A percentile compares a stretch with the other conserved stretches of the same genome.
Conservation (phyloP, 176 grass and related monocot species). For the Themeda triandra region DNA sequence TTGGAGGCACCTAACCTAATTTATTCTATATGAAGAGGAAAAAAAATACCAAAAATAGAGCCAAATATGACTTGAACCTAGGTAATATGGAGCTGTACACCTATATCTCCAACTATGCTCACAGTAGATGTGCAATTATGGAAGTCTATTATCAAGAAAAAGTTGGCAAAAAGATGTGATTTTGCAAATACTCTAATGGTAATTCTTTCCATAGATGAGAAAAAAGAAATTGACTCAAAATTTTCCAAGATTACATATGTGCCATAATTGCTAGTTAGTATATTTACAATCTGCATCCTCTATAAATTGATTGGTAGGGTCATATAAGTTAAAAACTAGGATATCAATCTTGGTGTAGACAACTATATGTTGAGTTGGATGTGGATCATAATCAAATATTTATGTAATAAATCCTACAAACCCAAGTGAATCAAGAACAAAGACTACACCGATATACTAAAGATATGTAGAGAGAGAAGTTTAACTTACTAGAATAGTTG, state of each 20-base stretch:
- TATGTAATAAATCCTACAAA: background rate
- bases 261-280: background rate
- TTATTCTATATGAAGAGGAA: background rate
- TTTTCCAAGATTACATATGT: background rate
- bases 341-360: background rate
- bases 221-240: background rate
- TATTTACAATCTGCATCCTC: background rate
- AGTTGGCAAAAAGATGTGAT: too few relatives aligned
- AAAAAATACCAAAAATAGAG: background rate
- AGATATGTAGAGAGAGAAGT: background rate
- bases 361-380: background rate
- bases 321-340: background rate
- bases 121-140: background rate
- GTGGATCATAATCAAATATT: background rate
- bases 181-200: background rate
- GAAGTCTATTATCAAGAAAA: background rate
- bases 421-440: background rate
- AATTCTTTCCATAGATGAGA: background rate
- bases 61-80: background rate
- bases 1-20: background rate
- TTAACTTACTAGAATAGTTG: constrained; percentile 42
- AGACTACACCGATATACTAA: background rate
- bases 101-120: background rate
- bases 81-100: background rate
- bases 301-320: background rate